These are phyloP conservation scores for Talaromyces rugulosus DNA, from an alignment of 2,329 filamentous ascomycete genomes.

Conservation along the genomic window DNA sequence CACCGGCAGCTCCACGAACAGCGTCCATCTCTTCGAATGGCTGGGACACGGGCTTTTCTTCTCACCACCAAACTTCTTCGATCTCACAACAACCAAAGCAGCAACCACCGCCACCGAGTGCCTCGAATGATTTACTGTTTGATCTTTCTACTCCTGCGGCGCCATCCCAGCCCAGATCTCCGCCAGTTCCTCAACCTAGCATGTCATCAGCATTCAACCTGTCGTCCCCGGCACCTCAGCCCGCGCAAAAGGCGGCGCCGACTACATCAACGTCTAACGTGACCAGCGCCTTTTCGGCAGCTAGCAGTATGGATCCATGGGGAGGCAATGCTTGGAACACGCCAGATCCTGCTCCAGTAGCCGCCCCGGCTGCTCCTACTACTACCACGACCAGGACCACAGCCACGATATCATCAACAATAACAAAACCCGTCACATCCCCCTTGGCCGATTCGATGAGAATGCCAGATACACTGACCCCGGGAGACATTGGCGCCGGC, in stretches of 20 bases:
- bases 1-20: slow-evolving; percentile 35
- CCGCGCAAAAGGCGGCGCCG: slow-evolving; percentile 27
- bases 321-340: slow-evolving; percentile 80
- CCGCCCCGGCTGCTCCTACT: slow-evolving; percentile 29
- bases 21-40: slow-evolving; percentile 55
- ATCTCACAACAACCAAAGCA: slow-evolving; percentile 34
- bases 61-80: slow-evolving; percentile 51
- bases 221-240: slow-evolving; percentile 47
- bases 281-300: slow-evolving; percentile 32
- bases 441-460: slow-evolving; percentile 27
- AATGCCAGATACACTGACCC: slow-evolving; percentile 44
- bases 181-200: slow-evolving; percentile 34
- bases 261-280: slow-evolving; percentile 42
- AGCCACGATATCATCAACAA: not conserved
- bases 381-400: slow-evolving; percentile 16
- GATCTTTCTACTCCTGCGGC: slow-evolving; percentile 60
- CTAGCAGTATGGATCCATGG: slow-evolving; percentile 66
- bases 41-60: slow-evolving; percentile 60
- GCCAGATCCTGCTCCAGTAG: slow-evolving; percentile 42
- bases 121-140: slow-evolving; percentile 72
- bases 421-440: not conserved
- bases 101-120: slow-evolving; percentile 45
- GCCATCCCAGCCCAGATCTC: slow-evolving; percentile 38
- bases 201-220: slow-evolving; percentile 68
- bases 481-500: slow-evolving; percentile 63